Evolutionary conservation across 169 alveolate species (phyloP).

Genomic region (Fabrea salina): DNA sequence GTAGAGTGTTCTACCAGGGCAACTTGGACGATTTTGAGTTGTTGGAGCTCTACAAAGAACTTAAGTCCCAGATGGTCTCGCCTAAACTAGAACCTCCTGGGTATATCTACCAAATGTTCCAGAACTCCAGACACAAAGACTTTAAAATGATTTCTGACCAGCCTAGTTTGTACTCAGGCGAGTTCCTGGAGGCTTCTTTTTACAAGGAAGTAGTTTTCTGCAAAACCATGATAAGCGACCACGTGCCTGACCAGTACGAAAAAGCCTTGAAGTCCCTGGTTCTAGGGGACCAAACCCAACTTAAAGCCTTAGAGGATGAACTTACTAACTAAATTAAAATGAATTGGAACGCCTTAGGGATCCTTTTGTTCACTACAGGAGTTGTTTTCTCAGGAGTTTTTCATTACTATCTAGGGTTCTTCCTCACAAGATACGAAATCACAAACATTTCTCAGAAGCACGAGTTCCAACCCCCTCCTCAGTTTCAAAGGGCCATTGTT

Average conservation of each 20-base stretch:
- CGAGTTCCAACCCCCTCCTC: background rate
- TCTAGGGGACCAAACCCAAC: too few species aligned
- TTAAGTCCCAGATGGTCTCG: background rate
- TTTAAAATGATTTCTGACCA: background rate
- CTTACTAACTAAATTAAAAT: too few species aligned
- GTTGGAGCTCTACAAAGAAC: background rate
- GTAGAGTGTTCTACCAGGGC: background rate
- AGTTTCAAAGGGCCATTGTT: slow-evolving; percentile 4
- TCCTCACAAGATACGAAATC: slow-evolving; percentile 23
- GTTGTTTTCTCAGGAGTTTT: too few species aligned
- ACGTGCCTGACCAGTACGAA: slow-evolving; percentile 25
- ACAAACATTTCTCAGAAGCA: background rate
- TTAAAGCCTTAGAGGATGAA: too few species aligned
- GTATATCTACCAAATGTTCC: slow-evolving; percentile 10
- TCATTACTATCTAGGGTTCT: slow-evolving; percentile 10
- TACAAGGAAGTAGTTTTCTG: slow-evolving; percentile 4
- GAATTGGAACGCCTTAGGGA: too few species aligned
- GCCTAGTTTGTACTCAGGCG: background rate
- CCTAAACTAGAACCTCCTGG: slow-evolving; percentile 28
- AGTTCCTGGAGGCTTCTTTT: background rate
- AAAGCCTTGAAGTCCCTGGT: background rate
- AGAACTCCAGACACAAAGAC: background rate
- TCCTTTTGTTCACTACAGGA: too few species aligned
- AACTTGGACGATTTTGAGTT: background rate
- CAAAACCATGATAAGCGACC: background rate